Conservation (phyloP, 2,329 filamentous ascomycete species). For the Aspergillus pseudotamarii region DNA sequence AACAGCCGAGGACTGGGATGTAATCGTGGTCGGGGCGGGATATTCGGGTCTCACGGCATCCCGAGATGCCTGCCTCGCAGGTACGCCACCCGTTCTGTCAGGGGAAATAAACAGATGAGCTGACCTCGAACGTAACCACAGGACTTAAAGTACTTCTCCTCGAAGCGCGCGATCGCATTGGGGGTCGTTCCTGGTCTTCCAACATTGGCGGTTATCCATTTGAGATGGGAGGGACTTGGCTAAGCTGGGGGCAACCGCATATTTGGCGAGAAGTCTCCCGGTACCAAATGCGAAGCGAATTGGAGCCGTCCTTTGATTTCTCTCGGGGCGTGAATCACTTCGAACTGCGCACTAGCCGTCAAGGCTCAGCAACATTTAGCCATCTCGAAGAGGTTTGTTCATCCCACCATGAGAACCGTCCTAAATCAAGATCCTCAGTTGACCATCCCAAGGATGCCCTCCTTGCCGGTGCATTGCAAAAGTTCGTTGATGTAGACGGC, state of each 20-base stretch:
- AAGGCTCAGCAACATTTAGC: slow-evolving; percentile 37
- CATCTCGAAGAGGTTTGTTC: slow-evolving; percentile 43
- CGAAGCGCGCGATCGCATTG: slow-evolving; percentile 53
- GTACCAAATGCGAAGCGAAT: slow-evolving; percentile 49
- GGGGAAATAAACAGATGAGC: not conserved
- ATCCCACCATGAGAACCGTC: not conserved
- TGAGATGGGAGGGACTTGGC: slow-evolving; percentile 56
- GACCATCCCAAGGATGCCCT: slow-evolving; percentile 32
- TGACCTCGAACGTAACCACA: slow-evolving; percentile 9
- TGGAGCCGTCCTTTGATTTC: slow-evolving; percentile 47
- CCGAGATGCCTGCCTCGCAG: slow-evolving; percentile 30
- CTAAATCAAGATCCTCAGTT: slow-evolving; percentile 10
- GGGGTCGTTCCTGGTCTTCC: slow-evolving; percentile 52
- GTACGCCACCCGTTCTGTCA: slow-evolving; percentile 13
- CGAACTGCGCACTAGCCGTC: slow-evolving; percentile 34
- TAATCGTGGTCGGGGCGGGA: slow-evolving; percentile 36
- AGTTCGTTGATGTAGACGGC: slow-evolving; percentile 54
- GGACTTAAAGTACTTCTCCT: slow-evolving; percentile 48
- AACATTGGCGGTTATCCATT: slow-evolving; percentile 49
- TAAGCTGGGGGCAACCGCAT: slow-evolving; percentile 50
- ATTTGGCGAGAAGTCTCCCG: slow-evolving; percentile 50
- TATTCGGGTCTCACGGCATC: slow-evolving; percentile 36
- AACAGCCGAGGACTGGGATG: slow-evolving; percentile 17
- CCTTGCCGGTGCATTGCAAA: slow-evolving; percentile 40
- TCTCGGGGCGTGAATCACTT: slow-evolving; percentile 48